phyloP scores from a whole-genome alignment of 2,329 filamentous ascomycete species.

The Pyrenophora teres region DNA sequence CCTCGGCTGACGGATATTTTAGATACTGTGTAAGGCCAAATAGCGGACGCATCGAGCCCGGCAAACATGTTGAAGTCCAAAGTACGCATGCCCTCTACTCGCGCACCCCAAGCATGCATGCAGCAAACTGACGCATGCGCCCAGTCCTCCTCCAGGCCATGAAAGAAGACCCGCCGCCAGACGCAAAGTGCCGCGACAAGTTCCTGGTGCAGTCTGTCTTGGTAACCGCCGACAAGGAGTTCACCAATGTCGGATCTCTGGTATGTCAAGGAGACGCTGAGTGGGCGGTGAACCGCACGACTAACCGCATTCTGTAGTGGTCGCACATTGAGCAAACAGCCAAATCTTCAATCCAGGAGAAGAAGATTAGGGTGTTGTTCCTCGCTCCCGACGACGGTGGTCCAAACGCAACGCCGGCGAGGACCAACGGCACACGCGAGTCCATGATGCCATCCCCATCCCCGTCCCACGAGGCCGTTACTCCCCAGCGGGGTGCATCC shows the following conservation, averaged over 20 bases:
- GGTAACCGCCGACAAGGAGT: constrained; percentile 82
- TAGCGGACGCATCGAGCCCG: constrained; percentile 91
- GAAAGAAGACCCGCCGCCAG: constrained; percentile 87
- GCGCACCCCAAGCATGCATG: constrained; percentile 16
- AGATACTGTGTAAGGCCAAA: constrained; percentile 98
- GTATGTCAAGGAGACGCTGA: constrained; percentile 57
- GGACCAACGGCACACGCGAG: constrained; percentile 41
- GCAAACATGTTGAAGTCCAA: constrained; percentile 87
- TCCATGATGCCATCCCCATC: constrained; percentile 57
- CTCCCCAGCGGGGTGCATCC: constrained; percentile 48
- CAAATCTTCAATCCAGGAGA: constrained; percentile 82
- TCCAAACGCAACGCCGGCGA: constrained; percentile 39
- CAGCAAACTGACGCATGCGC: constrained; percentile 33
- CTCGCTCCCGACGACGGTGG: constrained; percentile 64
- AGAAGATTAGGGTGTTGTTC: constrained; percentile 93
- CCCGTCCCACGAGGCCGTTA: constrained; percentile 56
- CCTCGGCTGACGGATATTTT: constrained; percentile 30
- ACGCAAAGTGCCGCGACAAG: constrained; percentile 94
- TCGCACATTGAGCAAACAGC: constrained; percentile 71
- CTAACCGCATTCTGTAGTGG: constrained; percentile 63
- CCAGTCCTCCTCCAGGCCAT: constrained; percentile 94
- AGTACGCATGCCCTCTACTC: constrained; percentile 60
- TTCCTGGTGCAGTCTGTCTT: constrained; percentile 93
- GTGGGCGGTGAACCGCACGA: too few species aligned
- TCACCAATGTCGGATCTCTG: constrained; percentile 77